These are phyloP conservation scores for Prillingera fragicola DNA, from an alignment of 1,284 basidiomycete genomes.

Conservation along the genomic window DNA sequence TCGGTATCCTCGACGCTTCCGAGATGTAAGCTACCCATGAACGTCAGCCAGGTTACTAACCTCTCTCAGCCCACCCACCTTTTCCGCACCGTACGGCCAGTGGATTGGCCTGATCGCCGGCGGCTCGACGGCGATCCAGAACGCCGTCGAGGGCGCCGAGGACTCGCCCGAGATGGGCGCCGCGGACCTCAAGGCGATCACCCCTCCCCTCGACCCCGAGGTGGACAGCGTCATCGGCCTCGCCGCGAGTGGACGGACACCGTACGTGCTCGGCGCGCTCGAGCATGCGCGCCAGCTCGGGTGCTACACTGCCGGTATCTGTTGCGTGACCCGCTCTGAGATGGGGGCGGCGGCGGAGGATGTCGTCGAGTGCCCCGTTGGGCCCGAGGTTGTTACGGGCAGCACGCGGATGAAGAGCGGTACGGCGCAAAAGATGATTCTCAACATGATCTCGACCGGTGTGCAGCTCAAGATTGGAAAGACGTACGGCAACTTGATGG, in stretches of 20 bases:
- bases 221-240: constrained; percentile 20
- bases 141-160: constrained; percentile 22
- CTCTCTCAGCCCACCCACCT: constrained; percentile 18
- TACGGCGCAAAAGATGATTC: constrained; percentile 23
- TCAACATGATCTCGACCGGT: constrained; percentile 22
- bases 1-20: constrained; percentile 24
- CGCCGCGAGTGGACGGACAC: constrained; percentile 19
- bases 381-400: constrained; percentile 22
- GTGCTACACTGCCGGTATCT: constrained; percentile 14
- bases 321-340: constrained; percentile 9
- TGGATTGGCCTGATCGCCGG: constrained; percentile 22
- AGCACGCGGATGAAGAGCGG: constrained; percentile 23
- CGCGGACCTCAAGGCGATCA: constrained; percentile 6
- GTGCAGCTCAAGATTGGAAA: constrained; percentile 19
- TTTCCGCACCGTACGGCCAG: constrained; percentile 15
- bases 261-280: constrained; percentile 21
- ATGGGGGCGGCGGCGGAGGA: constrained; percentile 8
- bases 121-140: constrained; percentile 13
- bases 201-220: constrained; percentile 7
- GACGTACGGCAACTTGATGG: constrained; percentile 23
- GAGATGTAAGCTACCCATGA: constrained; percentile 15
- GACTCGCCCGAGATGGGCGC: constrained; percentile 13
- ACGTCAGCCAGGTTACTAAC: not conserved
- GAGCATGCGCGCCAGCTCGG: constrained; percentile 10
- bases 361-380: constrained; percentile 22